Base-by-base conservation (phyloP, 805 yeast species). In the Wickerhamomyces alni region DNA sequence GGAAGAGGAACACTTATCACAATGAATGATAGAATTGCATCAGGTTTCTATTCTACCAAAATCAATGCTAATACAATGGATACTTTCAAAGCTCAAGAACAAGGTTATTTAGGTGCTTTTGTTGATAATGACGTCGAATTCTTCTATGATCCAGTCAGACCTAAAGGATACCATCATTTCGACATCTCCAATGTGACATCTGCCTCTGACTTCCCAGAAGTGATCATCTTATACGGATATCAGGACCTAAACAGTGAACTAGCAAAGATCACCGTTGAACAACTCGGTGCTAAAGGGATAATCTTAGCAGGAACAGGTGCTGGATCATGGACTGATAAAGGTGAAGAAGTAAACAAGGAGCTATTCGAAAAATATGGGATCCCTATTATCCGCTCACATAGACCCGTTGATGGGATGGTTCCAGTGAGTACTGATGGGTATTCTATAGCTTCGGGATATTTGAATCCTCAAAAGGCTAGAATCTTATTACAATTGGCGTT, bases 261-360 rank as follows among this genome's bases (percentile, higher is more conserved):
- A 15, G 59, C 77, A 10, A 63, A 62, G n/a, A 45, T 72, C 25
- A 67, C 74, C 0, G 65, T 72, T 13, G 66, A 65, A 26, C 59
- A 66, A 3, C 45, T 72, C 36, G 58, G 61, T 16, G 72, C 72
- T 25, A 64, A 67, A 31, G 87, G 85, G 13, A 56, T 80, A 19
- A 74, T 80, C 4, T 62, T 79, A 37, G 87, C 86, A 0, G 77
- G 84, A 5, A 69, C 78, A 74, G 87, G 87, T 21, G 84, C 86
- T 2, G 86, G 87, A 1, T 74, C 82, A 4, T 48, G 54, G 54
- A 50, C 55, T 8, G 25, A 26, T 27, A 55, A 78, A 57, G 69
- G 77, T 18, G 68, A 65, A 8, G 53, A 48, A 5, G 72, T 77
- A 8, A 74, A 72, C 48, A 56, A 62, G 32, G 59, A 60, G 27